Evolutionary conservation across 2,329 filamentous ascomycete species (phyloP), one percentile per base, ranked within the genome.

Genomic region (Fusarium scirpi): DNA sequence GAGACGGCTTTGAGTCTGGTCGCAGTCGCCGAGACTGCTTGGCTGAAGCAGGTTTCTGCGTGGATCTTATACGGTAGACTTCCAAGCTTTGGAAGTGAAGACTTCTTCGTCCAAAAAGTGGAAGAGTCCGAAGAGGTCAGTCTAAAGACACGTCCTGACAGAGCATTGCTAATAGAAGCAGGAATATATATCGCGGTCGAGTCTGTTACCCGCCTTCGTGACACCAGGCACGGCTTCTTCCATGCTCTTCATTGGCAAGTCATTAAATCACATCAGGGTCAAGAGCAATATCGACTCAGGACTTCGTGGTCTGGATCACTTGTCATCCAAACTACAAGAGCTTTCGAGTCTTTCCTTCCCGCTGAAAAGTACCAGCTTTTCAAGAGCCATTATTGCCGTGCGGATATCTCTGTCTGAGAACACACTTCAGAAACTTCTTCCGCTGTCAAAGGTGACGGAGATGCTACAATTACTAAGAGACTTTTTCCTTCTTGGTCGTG

Each of bases 31-130:
- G 95, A 99, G 81, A 92, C 89, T 30, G 92, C 94, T 11, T 99
- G 96, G 96, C 83, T 98, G 76, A 92, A 94, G 78, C 94, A 97
- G 77, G 86, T 97, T 13, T 92, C 94, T 6, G 92, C 92, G 27
- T 99, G 95, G 95, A 86, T 98, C 11, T 81, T 98, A 16, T 97
- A 97, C 78, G 96, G 96, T 8, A 89, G 92, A 53, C 81, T 97
- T 61, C 94, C 95, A 1, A 87, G 86, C 16, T 90, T 93, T 77
- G 94, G 93, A 5, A 87, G 86, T 8, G 86, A 88, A n/a, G 95
- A 98, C 80, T 98, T 98, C 78, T 97, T 97, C 77, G 89, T 98
- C 32, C 86, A 87, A 76, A 85, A 79, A 70, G 77, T 82, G 11
- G 78, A 82, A 15, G 79, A 83, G 13, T 78, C 78, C 22, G 79